phyloP scores from a whole-genome alignment of 2,329 filamentous ascomycete species.

The Penicillium sp. region DNA sequence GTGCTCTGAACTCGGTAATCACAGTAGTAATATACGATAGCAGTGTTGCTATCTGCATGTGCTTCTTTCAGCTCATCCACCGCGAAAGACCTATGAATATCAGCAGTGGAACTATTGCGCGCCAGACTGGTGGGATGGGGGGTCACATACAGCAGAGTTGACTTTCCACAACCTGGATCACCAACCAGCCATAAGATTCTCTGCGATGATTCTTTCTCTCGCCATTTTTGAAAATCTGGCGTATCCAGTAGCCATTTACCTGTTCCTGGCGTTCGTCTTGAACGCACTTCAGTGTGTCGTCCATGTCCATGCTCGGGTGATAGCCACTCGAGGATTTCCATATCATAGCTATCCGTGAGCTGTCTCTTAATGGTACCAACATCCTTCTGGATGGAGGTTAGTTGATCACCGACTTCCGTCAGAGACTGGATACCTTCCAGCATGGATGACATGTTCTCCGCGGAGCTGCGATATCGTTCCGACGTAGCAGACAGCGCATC shows the following conservation, averaged over 20 bases:
- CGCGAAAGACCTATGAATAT: not conserved
- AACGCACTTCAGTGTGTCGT: not conserved
- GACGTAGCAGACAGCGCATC: not conserved
- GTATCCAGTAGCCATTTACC: not conserved
- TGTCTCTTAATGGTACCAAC: constrained; percentile 1
- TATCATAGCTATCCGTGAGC: not conserved
- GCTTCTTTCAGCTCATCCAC: not conserved
- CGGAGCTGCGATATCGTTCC: not conserved
- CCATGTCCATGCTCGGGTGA: not conserved
- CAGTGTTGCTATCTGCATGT: not conserved
- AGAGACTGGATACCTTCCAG: not conserved
- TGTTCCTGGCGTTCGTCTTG: not conserved
- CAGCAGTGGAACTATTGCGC: not conserved
- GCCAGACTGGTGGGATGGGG: not conserved
- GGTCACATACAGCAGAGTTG: not conserved
- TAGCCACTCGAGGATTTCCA: constrained; percentile 2
- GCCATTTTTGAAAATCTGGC: not conserved
- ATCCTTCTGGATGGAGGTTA: not conserved
- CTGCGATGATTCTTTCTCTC: not conserved
- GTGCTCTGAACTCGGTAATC: not conserved
- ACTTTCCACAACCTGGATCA: not conserved
- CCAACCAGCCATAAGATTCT: not conserved
- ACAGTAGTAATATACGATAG: not conserved
- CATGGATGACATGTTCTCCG: not conserved
- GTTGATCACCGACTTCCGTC: not conserved